Conservation (phyloP, 2,329 filamentous ascomycete species). For the Didymella lethalis region DNA sequence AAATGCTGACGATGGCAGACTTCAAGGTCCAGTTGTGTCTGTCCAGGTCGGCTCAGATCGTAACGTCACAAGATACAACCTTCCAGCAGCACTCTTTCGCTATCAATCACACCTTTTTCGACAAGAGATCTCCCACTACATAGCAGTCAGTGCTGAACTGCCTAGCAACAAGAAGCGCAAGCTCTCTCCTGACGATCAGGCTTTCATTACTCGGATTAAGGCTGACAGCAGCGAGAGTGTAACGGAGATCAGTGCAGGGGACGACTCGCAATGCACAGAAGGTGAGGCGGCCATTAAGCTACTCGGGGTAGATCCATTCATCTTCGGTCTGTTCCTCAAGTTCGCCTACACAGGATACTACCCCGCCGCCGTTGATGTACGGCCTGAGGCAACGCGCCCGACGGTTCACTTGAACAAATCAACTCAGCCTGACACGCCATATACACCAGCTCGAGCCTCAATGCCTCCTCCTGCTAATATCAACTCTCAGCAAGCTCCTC, state of each 20-base stretch:
- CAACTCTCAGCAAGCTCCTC: not conserved
- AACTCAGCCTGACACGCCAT: not conserved
- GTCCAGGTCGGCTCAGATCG: slow-evolving; percentile 15
- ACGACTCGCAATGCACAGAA: not conserved
- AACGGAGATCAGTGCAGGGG: no score
- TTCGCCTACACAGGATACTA: slow-evolving; percentile 34
- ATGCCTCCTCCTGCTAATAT: slow-evolving; percentile 1
- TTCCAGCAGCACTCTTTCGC: slow-evolving; percentile 22
- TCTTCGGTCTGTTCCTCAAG: slow-evolving; percentile 34
- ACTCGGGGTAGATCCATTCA: slow-evolving; percentile 16
- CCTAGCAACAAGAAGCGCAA: slow-evolving; percentile 26
- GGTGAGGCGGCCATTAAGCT: not conserved
- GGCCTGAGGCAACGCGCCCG: not conserved
- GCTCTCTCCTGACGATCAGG: not conserved
- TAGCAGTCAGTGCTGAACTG: not conserved
- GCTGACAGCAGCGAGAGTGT: not conserved
- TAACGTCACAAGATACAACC: slow-evolving; percentile 8
- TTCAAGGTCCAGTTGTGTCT: slow-evolving; percentile 19
- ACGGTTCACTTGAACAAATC: not conserved
- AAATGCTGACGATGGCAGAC: slow-evolving; percentile 5
- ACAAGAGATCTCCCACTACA: slow-evolving; percentile 5
- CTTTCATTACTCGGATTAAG: not conserved
- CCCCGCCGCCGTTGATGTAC: slow-evolving; percentile 20
- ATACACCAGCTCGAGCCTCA: not conserved
- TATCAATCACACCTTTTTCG: slow-evolving; percentile 21